A percentile compares a stretch with the other conserved stretches of the same genome.
Conservation (phyloP, 345 rosid species). For the Salix brachista region DNA sequence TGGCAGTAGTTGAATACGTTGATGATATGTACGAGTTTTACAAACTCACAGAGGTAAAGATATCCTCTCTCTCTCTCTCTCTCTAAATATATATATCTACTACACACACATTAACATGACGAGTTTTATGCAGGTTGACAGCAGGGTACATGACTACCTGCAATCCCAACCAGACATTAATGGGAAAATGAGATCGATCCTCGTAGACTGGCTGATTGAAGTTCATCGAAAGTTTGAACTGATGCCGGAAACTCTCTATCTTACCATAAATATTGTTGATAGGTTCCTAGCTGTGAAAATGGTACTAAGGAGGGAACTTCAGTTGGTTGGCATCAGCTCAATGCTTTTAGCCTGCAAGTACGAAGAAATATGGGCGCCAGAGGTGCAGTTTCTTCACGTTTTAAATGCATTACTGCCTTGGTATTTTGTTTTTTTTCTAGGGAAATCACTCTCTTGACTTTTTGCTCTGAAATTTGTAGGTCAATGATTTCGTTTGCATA, state of each 20-base stretch:
- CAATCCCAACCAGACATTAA: constrained; percentile 64
- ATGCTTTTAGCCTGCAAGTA: constrained; percentile 92
- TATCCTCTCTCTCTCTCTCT: neutral
- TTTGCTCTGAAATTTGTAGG: constrained; percentile 34
- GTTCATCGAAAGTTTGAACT: constrained; percentile 81
- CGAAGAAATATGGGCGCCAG: constrained; percentile 96
- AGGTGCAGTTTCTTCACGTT: constrained; percentile 30
- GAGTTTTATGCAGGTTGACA: constrained; percentile 40
- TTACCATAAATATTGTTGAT: constrained; percentile 71
- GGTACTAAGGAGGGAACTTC: constrained; percentile 70
- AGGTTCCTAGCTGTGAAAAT: constrained; percentile 60
- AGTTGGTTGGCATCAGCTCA: constrained; percentile 72
- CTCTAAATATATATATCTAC: no score
- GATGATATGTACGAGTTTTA: constrained; percentile 84
- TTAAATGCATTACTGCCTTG: neutral
- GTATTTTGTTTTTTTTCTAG: neutral
- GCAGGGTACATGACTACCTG: constrained; percentile 61
- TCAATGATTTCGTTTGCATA: constrained; percentile 76
- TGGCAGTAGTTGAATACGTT: constrained; percentile 81
- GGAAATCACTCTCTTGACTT: neutral
- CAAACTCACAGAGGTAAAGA: constrained; percentile 54
- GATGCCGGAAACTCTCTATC: constrained; percentile 80
- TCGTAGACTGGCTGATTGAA: constrained; percentile 83
- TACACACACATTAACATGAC: no score
- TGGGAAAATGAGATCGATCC: constrained; percentile 78